These are phyloP conservation scores for Ophiostoma tasmaniense DNA, from an alignment of 2,329 filamentous ascomycete genomes.

Conservation along the genomic window DNA sequence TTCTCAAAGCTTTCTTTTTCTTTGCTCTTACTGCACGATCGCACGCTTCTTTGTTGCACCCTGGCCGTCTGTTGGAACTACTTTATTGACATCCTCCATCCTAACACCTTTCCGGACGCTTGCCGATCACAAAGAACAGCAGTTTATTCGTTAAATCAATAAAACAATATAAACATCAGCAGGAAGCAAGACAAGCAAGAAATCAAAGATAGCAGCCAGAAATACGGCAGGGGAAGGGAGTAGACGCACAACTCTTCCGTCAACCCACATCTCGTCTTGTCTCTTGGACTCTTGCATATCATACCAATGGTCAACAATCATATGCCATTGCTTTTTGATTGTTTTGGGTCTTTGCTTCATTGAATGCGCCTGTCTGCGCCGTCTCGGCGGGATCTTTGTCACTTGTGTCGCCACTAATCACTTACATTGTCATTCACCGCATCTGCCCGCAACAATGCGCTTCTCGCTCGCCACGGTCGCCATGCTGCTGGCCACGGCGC, in stretches of 20 bases:
- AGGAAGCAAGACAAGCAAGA: background rate
- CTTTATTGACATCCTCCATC: constrained; percentile 1
- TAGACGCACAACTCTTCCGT: background rate
- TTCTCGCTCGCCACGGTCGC: background rate
- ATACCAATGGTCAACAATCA: background rate
- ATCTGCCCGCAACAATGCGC: background rate
- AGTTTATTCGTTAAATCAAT: background rate
- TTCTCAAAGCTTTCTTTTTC: background rate
- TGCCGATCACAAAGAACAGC: constrained; percentile 10
- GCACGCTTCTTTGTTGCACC: constrained; percentile 1
- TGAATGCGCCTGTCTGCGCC: background rate
- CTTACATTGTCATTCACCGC: background rate
- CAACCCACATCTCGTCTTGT: background rate
- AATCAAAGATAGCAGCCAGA: background rate
- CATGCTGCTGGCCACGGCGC: background rate
- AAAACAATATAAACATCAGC: background rate
- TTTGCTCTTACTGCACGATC: background rate
- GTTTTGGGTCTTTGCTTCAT: background rate
- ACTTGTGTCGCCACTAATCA: background rate
- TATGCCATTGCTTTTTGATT: background rate
- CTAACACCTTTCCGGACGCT: constrained; percentile 11
- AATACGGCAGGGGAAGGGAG: background rate
- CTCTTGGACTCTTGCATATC: background rate
- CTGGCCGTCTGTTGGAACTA: constrained; percentile 6
- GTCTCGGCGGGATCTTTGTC: background rate